phyloP scores from a whole-genome alignment of 495 filamentous ascomycete species.

The Letharia lupina region DNA sequence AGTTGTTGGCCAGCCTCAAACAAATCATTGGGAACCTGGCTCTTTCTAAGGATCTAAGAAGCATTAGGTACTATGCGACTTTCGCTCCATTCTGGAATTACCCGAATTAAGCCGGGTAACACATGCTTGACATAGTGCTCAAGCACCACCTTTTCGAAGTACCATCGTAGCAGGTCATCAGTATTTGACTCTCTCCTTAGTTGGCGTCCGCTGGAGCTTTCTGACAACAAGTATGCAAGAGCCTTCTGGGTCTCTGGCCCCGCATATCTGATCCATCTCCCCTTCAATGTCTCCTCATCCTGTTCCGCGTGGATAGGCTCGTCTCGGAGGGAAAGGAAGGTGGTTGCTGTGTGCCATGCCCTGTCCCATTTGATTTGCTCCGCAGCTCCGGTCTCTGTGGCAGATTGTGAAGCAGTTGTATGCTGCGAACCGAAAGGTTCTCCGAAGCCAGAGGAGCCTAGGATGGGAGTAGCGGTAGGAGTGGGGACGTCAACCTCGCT shows the following conservation, averaged over 20 bases:
- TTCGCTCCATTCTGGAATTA: constrained; percentile 23
- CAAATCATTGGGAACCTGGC: constrained; percentile 30
- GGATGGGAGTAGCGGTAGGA: constrained; percentile 28
- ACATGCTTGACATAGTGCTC: constrained; percentile 44
- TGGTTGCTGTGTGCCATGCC: constrained; percentile 61
- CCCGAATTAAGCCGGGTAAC: constrained; percentile 32
- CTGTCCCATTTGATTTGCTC: constrained; percentile 58
- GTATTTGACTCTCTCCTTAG: constrained; percentile 14
- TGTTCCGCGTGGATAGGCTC: constrained; percentile 19
- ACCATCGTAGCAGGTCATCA: constrained; percentile 42
- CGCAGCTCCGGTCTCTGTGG: constrained; percentile 20
- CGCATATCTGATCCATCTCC: constrained; percentile 23
- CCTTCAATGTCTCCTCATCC: constrained; percentile 16
- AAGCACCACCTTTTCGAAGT: constrained; percentile 44
- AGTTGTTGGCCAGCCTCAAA: constrained; percentile 37
- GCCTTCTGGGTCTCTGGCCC: constrained; percentile 18
- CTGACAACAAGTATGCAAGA: constrained; percentile 18
- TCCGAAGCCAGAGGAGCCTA: constrained; percentile 24
- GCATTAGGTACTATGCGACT: constrained; percentile 10
- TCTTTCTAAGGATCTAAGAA: constrained; percentile 30
- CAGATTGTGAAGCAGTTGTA: constrained; percentile 19
- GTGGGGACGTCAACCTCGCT: constrained; percentile 32
- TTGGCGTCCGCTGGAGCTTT: constrained; percentile 17
- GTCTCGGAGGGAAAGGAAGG: constrained; percentile 50
- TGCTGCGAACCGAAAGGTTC: constrained; percentile 26